These are phyloP conservation scores for Kluyveromyces siamensis DNA, from an alignment of 805 yeast genomes.

Conservation along the genomic window DNA sequence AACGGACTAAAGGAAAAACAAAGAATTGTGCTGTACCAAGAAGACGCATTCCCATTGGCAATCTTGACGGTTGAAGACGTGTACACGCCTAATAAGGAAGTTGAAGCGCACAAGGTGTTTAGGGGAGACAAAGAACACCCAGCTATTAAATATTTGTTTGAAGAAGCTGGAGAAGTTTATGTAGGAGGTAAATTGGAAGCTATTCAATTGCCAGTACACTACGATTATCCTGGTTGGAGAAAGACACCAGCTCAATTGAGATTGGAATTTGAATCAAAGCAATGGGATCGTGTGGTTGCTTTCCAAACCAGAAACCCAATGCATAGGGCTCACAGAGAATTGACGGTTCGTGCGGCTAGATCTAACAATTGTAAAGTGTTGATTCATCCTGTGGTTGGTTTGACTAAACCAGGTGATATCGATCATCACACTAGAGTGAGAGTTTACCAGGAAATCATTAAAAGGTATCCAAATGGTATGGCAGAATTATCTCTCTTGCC, in stretches of 20 bases:
- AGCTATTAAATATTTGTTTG: constrained; percentile 65
- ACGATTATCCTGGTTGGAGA: constrained; percentile 81
- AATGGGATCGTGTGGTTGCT: constrained; percentile 88
- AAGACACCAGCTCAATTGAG: constrained; percentile 88
- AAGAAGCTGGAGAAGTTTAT: constrained; percentile 73
- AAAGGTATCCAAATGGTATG: constrained; percentile 90
- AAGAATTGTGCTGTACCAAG: constrained; percentile 67
- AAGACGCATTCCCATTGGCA: constrained; percentile 72
- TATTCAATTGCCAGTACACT: constrained; percentile 73
- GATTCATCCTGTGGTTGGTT: constrained; percentile 94
- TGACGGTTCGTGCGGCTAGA: constrained; percentile 94
- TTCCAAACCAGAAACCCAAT: constrained; percentile 98
- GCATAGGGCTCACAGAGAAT: constrained; percentile 97
- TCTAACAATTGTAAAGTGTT: constrained; percentile 79
- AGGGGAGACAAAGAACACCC: constrained; percentile 98
- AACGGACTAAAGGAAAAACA: constrained; percentile 41
- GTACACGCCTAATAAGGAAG: constrained; percentile 69
- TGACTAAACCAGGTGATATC: constrained; percentile 95
- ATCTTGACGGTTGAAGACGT: constrained; percentile 71
- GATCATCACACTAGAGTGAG: constrained; percentile 97
- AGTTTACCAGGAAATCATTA: constrained; percentile 85
- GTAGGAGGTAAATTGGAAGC: constrained; percentile 87
- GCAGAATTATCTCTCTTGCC: constrained; percentile 85
- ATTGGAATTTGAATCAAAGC: constrained; percentile 66
- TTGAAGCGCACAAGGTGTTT: constrained; percentile 79